phyloP scores from a whole-genome alignment of 2,329 filamentous ascomycete genomes.

The Aureobasidium mangrovei region DNA sequence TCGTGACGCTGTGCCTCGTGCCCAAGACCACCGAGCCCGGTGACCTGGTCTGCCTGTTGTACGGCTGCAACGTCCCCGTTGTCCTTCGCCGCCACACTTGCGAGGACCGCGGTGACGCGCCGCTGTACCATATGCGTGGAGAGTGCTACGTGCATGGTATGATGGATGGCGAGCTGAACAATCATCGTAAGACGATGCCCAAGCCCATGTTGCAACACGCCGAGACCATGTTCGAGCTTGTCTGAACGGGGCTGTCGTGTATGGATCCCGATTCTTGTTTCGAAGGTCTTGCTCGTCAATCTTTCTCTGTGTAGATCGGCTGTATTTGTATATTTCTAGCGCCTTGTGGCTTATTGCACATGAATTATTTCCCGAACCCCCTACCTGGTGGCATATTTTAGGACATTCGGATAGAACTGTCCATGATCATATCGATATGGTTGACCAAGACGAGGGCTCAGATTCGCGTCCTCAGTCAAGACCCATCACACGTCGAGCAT shows the following conservation, averaged over 20 bases:
- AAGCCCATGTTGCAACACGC: not conserved
- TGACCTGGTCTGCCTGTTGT: constrained; percentile 2
- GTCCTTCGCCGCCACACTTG: not conserved
- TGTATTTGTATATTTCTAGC: no score
- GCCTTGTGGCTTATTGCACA: no score
- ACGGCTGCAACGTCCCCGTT: constrained; percentile 10
- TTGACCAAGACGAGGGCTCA: no score
- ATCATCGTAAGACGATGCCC: not conserved
- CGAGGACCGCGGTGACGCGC: not conserved
- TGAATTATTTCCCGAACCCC: no score
- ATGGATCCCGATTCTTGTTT: no score
- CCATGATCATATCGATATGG: no score
- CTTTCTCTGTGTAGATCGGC: no score
- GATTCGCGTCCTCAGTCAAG: no score
- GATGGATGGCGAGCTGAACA: constrained; percentile 24
- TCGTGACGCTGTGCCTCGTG: not conserved
- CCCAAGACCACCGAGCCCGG: not conserved
- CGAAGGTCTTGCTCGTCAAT: no score
- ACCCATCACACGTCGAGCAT: no score
- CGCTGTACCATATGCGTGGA: constrained; percentile 15
- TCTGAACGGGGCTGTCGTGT: not conserved
- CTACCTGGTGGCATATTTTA: no score
- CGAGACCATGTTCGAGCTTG: not conserved
- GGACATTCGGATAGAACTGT: no score
- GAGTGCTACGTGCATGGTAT: constrained; percentile 28